Base-by-base conservation (phyloP, 805 yeast species). In the Lipomyces starkeyi region DNA sequence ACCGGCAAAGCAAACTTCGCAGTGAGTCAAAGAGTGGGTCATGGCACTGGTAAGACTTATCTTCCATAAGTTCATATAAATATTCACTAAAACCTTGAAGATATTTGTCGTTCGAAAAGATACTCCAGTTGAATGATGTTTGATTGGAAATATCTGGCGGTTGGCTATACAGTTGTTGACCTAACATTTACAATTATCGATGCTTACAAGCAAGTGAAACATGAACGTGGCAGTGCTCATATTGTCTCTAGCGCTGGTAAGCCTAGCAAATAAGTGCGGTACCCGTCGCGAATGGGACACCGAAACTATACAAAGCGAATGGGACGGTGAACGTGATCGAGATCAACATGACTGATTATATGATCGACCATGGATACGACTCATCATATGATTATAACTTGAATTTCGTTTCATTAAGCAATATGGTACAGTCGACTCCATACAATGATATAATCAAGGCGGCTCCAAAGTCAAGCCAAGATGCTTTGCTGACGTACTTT, bases 291-390 rank as follows among this genome's bases (percentile, higher is more conserved):
- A 47, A 47, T 13, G 52, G 22, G 22, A 47, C 52, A 13, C 52
- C 11, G 11, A 47, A 9, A 47, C 52, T 47, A 47, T 47, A 47
- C 11, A 47, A 47, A 6, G 52, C 11, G 52, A 47, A 47, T 47
- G 52, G 52, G 52, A 47, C 52, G 11, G 52, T 47, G 52, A 47
- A 47, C 52, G 52, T 47, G 9, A 47, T 47, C 52, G 55, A 49
- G 27, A 49, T 49, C 55, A 49, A 49, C 55, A 49, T 49, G 55
- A 49, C 55, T 20, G 55, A 49, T 49, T 49, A 49, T 49, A 49
- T 49, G 55, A 49, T 49, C 14, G 55, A 49, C 55, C 55, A 49
- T 17, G 55, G 55, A 49, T 49, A 49, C 55, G 55, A 49, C 55
- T 22, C 27, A 20, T 49, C 55, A 17, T 37, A 37, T 17, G 55